Evolutionary conservation across 805 yeast species (phyloP).

Genomic region (Kuraishia floccosa): DNA sequence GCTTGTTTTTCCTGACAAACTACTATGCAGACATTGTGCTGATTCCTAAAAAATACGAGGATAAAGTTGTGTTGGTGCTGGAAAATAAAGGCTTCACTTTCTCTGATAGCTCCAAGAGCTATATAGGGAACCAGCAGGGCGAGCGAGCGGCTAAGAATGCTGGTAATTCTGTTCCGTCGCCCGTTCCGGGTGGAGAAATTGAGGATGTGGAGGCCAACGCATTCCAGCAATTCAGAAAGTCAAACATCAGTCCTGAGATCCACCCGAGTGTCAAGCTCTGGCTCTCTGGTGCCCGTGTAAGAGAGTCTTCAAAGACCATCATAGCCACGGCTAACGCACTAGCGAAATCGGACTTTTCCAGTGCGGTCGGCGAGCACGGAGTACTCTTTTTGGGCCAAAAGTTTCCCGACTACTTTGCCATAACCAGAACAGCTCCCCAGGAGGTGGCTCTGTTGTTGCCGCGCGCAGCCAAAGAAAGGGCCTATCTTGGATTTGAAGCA

Average conservation of each 20-base stretch:
- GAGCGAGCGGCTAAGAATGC: no score
- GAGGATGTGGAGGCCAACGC: slow-evolving; percentile 19
- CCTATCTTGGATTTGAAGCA: slow-evolving; percentile 26
- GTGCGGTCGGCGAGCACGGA: neutral
- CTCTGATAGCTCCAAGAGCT: slow-evolving; percentile 31
- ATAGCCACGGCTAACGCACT: slow-evolving; percentile 28
- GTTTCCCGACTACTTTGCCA: slow-evolving; percentile 33
- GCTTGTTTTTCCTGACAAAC: slow-evolving; percentile 50
- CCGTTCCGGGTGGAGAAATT: neutral
- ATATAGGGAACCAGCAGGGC: no score
- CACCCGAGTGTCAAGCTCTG: slow-evolving; percentile 27
- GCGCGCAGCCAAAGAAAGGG: slow-evolving; percentile 22
- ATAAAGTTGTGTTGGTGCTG: slow-evolving; percentile 32
- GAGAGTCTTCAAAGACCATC: slow-evolving; percentile 28
- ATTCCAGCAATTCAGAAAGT: slow-evolving; percentile 22
- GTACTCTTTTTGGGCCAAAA: neutral
- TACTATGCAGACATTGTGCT: slow-evolving; percentile 56
- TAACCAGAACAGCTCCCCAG: slow-evolving; percentile 37
- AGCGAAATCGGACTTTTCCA: slow-evolving; percentile 5
- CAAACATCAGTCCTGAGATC: slow-evolving; percentile 31
- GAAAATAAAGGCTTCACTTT: slow-evolving; percentile 30
- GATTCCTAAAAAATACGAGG: slow-evolving; percentile 34
- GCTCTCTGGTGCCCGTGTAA: slow-evolving; percentile 49
- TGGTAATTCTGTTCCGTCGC: slow-evolving; percentile 2
- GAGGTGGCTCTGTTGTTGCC: slow-evolving; percentile 40